Percentiles rank a stretch among this genome's conserved stretches.
These are phyloP conservation scores for Hanseniaspora mollemarum DNA, from an alignment of 805 yeast genomes.

Conservation along the genomic window DNA sequence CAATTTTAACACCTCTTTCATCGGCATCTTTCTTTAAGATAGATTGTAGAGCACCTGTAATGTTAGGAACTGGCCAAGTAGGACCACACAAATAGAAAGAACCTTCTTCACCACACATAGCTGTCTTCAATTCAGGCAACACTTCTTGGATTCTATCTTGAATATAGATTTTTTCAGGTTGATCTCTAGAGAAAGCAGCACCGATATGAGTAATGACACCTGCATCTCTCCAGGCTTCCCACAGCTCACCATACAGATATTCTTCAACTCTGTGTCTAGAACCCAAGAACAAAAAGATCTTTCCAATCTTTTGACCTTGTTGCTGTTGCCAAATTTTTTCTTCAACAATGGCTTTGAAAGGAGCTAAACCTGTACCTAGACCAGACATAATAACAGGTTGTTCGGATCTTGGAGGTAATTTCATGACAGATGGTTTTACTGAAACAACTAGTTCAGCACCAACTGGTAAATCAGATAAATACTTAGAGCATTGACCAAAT, in stretches of 20 bases:
- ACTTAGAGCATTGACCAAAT: conserved; percentile 90
- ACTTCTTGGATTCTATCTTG: conserved; percentile 84
- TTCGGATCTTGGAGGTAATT: conserved; percentile 72
- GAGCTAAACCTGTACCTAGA: conserved; percentile 94
- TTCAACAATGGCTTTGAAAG: conserved; percentile 93
- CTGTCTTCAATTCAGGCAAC: conserved; percentile 59
- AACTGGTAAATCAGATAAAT: conserved; percentile 60
- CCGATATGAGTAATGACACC: conserved; percentile 89
- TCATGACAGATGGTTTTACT: conserved; percentile 95
- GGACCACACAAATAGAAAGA: conserved; percentile 96
- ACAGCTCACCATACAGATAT: conserved; percentile 87
- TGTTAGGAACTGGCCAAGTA: conserved; percentile 98
- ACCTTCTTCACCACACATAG: conserved; percentile 68
- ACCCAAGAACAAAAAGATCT: conserved; percentile 75
- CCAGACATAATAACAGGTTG: conserved; percentile 96
- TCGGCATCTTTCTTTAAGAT: conserved; percentile 63
- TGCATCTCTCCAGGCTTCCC: conserved; percentile 93
- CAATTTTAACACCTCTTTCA: conserved; percentile 53
- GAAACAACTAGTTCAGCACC: conserved; percentile 86
- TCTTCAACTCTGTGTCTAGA: conserved; percentile 93
- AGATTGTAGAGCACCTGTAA: conserved; percentile 78
- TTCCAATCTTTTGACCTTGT: conserved; percentile 84
- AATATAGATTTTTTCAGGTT: conserved; percentile 84
- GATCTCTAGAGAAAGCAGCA: conserved; percentile 97
- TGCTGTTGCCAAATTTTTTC: conserved; percentile 87